These are phyloP conservation scores for Pythium sp. DNA, from an alignment of 352 stramenopile species.

Conservation along the genomic window DNA sequence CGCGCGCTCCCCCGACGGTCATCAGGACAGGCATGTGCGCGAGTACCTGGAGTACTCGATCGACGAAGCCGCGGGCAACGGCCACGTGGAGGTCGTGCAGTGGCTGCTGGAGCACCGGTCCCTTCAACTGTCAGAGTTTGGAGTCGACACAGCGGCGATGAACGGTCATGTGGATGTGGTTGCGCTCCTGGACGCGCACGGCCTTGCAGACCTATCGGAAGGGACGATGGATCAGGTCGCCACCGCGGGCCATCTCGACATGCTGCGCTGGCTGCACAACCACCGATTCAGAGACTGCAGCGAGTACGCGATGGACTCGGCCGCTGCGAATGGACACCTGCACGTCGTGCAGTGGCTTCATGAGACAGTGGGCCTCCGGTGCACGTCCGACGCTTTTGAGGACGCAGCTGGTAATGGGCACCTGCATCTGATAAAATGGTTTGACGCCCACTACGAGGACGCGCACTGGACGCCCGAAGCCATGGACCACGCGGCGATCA, in stretches of 20 bases:
- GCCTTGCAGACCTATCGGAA: not conserved
- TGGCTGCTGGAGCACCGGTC: conserved; percentile 18
- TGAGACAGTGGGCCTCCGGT: conserved; percentile 8
- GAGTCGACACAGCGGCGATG: conserved; percentile 13
- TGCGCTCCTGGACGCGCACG: not conserved
- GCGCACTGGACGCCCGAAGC: conserved; percentile 5
- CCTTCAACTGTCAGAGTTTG: conserved; percentile 2
- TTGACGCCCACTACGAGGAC: conserved; percentile 17
- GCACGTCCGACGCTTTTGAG: conserved; percentile 22
- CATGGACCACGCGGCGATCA: conserved; percentile 18
- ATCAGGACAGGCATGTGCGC: not conserved
- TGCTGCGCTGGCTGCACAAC: conserved; percentile 29
- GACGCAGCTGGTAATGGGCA: conserved; percentile 19
- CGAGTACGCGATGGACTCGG: conserved; percentile 21
- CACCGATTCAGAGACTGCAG: conserved; percentile 13
- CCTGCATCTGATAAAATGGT: conserved; percentile 16
- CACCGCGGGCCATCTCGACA: conserved; percentile 18
- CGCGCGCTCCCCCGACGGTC: not conserved
- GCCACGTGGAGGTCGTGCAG: conserved; percentile 23
- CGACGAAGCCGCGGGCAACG: conserved; percentile 20
- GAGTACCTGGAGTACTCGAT: conserved; percentile 13
- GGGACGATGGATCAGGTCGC: conserved; percentile 21
- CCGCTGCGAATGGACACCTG: conserved; percentile 23
- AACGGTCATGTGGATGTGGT: conserved; percentile 12
- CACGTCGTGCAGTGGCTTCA: conserved; percentile 26